These are phyloP conservation scores for Sarocladiaceae sp. DNA, from an alignment of 2,329 filamentous ascomycete genomes.

Conservation along the genomic window DNA sequence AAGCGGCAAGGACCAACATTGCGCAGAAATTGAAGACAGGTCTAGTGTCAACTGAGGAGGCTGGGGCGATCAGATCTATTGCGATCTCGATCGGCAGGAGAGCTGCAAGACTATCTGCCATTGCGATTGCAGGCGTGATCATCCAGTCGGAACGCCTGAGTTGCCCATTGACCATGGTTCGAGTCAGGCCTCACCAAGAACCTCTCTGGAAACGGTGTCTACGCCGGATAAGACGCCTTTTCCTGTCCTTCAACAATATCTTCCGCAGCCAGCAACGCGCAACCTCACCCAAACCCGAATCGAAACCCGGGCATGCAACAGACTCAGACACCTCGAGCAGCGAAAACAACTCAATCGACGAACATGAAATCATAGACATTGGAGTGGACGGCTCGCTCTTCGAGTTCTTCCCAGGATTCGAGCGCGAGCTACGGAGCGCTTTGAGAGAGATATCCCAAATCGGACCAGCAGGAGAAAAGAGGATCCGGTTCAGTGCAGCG, in stretches of 20 bases:
- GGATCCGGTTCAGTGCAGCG: slow-evolving; percentile 62
- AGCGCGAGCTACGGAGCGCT: slow-evolving; percentile 57
- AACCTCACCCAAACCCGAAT: background rate
- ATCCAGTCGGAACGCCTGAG: slow-evolving; percentile 1
- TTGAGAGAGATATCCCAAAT: slow-evolving; percentile 56
- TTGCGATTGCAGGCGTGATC: slow-evolving; percentile 16
- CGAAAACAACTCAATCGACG: slow-evolving; percentile 28
- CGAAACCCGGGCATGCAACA: background rate
- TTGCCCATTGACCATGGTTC: background rate
- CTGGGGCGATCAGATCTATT: background rate
- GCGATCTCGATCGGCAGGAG: background rate
- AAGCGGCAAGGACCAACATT: slow-evolving; percentile 38
- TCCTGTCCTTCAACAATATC: background rate
- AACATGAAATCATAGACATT: slow-evolving; percentile 40
- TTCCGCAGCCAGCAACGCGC: background rate
- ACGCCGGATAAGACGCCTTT: background rate
- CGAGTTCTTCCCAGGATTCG: slow-evolving; percentile 66
- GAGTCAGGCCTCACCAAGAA: background rate
- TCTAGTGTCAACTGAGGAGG: background rate
- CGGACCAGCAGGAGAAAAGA: slow-evolving; percentile 54
- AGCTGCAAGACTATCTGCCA: slow-evolving; percentile 15
- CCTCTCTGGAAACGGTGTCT: background rate
- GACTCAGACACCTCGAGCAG: slow-evolving; percentile 19
- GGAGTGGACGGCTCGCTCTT: slow-evolving; percentile 67
- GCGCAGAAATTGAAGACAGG: background rate